phyloP scores from a whole-genome alignment of 192 early-diverging fungal genomes.

The Spizellomyces punctatus region DNA sequence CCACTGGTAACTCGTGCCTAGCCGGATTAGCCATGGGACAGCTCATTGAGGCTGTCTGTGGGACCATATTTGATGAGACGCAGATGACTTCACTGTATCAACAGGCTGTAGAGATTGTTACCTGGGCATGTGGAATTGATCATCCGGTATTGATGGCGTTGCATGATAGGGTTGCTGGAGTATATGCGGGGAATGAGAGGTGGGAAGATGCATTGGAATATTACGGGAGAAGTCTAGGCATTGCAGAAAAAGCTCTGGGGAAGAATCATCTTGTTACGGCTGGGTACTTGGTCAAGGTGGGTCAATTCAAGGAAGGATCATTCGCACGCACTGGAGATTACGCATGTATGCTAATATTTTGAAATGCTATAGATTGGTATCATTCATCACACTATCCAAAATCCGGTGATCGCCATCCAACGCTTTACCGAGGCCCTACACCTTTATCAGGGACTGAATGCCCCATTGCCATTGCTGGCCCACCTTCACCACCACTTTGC shows the following conservation, averaged over 20 bases:
- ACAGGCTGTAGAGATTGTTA: conserved; percentile 25
- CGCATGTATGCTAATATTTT: neutral
- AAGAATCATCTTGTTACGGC: conserved; percentile 52
- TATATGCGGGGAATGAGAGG: conserved; percentile 29
- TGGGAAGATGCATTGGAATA: conserved; percentile 40
- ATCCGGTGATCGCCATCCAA: conserved; percentile 38
- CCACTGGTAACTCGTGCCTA: conserved; percentile 40
- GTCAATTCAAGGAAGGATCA: neutral
- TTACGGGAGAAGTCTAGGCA: conserved; percentile 40
- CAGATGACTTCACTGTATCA: conserved; percentile 23
- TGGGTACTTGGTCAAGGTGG: conserved; percentile 48
- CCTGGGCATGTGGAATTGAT: conserved; percentile 46
- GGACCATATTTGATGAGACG: conserved; percentile 13
- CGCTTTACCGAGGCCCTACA: conserved; percentile 47
- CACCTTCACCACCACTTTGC: conserved; percentile 50
- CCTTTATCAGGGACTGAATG: conserved; percentile 30
- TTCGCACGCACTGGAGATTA: neutral
- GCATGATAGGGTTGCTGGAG: conserved; percentile 46
- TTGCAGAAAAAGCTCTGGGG: conserved; percentile 43
- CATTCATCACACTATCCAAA: neutral
- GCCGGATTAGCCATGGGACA: conserved; percentile 43
- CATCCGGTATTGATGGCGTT: conserved; percentile 48
- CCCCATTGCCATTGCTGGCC: conserved; percentile 33
- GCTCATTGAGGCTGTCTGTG: conserved; percentile 38
- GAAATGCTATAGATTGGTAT: neutral